These are phyloP conservation scores for Xylaria sp. DNA, from an alignment of 2,329 filamentous ascomycete species.

Conservation along the genomic window DNA sequence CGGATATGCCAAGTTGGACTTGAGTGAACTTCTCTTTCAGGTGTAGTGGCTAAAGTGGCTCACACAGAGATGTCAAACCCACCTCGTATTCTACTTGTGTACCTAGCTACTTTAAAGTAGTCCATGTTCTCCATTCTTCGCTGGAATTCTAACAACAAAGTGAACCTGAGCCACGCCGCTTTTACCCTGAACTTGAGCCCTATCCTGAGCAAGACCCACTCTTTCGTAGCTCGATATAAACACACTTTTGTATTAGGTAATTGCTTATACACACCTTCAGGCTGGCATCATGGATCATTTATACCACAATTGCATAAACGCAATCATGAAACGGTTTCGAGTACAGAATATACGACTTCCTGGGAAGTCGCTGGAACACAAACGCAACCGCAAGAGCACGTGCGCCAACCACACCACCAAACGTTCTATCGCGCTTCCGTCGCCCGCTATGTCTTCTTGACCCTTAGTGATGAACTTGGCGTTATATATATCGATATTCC, in stretches of 20 bases:
- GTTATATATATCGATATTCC: constrained; percentile 51
- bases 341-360: constrained; percentile 7
- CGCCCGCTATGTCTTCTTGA: not conserved
- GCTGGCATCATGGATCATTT: no score
- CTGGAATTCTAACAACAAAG: constrained; percentile 9
- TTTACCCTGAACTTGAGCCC: not conserved
- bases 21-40: constrained; percentile 6
- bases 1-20: not conserved
- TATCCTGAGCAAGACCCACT: not conserved
- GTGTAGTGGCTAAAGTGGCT: constrained; percentile 1
- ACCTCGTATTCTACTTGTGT: constrained; percentile 22
- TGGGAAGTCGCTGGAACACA: constrained; percentile 5
- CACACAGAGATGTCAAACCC: constrained; percentile 1
- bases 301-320: not conserved
- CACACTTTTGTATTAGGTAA: constrained; percentile 9
- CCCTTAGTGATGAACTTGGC: constrained; percentile 52
- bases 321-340: constrained; percentile 4
- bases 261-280: not conserved
- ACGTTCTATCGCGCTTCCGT: no score
- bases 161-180: not conserved
- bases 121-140: constrained; percentile 3
- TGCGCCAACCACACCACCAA: not conserved
- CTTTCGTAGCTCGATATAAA: not conserved
- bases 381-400: constrained; percentile 6
- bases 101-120: no score